Evolutionary conservation across 2,329 filamentous ascomycete species (phyloP).

Genomic region (Pseudocercospora crystallina): DNA sequence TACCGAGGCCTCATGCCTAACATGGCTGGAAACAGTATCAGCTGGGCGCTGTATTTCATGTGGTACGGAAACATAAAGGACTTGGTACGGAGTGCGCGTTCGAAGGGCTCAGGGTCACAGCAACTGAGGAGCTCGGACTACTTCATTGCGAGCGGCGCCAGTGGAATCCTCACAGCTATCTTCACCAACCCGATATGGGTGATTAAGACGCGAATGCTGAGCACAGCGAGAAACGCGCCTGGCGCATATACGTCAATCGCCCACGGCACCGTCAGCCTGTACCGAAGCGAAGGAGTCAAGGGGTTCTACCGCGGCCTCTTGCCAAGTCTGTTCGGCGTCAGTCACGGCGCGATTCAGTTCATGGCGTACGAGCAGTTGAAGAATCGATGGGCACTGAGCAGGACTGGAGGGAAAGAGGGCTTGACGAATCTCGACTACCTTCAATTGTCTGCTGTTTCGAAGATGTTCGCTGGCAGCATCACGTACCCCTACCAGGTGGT

Average conservation of each 20-base stretch:
- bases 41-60: conserved; percentile 92
- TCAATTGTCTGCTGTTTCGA: conserved; percentile 75
- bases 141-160: conserved; percentile 70
- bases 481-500: conserved; percentile 97
- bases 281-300: conserved; percentile 66
- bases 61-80: conserved; percentile 64
- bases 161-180: conserved; percentile 72
- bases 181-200: conserved; percentile 98
- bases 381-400: conserved; percentile 53
- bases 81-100: conserved; percentile 40
- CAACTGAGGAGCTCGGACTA: conserved; percentile 68
- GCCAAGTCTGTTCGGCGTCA: conserved; percentile 80
- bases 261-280: conserved; percentile 67
- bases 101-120: conserved; percentile 19
- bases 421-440: conserved; percentile 75
- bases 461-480: conserved; percentile 81
- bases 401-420: conserved; percentile 37
- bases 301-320: conserved; percentile 88
- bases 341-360: conserved; percentile 92
- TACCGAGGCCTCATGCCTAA: conserved; percentile 92
- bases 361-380: conserved; percentile 84
- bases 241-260: conserved; percentile 81
- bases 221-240: conserved; percentile 69
- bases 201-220: conserved; percentile 94
- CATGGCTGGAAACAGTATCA: conserved; percentile 82